A percentile compares a stretch with the other conserved stretches of the same genome.
These are phyloP conservation scores for Nematocida parisii DNA, from an alignment of 371 early-diverging fungal species.

Conservation along the genomic window DNA sequence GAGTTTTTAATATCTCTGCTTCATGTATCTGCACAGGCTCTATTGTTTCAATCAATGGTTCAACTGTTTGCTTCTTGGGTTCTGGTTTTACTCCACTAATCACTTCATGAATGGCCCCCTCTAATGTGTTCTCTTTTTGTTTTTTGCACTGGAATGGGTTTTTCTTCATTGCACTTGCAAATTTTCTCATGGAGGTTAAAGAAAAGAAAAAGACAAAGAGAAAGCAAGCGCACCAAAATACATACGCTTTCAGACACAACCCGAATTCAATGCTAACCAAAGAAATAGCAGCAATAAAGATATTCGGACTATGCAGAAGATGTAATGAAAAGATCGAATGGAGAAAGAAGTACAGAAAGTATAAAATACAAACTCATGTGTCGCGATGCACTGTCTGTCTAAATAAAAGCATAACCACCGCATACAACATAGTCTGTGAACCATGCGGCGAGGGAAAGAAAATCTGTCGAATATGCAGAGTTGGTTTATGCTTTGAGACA, in stretches of 20 bases:
- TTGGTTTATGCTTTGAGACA: slow-evolving; percentile 30
- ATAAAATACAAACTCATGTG: slow-evolving; percentile 48
- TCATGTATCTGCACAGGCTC: neutral
- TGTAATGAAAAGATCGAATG: slow-evolving; percentile 49
- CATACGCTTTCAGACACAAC: slow-evolving; percentile 42
- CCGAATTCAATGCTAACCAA: slow-evolving; percentile 48
- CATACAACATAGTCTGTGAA: slow-evolving; percentile 56
- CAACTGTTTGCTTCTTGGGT: neutral
- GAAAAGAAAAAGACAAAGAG: slow-evolving; percentile 33
- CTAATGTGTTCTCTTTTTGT: neutral
- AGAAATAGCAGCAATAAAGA: slow-evolving; percentile 42
- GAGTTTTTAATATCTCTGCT: slow-evolving; percentile 8
- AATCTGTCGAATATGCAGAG: slow-evolving; percentile 45
- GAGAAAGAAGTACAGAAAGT: slow-evolving; percentile 56
- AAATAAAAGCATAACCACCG: slow-evolving; percentile 41
- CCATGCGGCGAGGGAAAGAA: slow-evolving; percentile 32
- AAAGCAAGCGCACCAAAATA: slow-evolving; percentile 55
- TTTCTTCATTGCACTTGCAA: slow-evolving; percentile 28
- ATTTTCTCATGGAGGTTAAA: slow-evolving; percentile 22
- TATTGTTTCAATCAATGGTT: neutral
- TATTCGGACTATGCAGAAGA: slow-evolving; percentile 36
- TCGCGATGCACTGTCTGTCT: slow-evolving; percentile 43
- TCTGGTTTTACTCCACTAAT: neutral
- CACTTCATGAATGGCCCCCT: neutral
- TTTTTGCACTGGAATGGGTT: slow-evolving; percentile 35